Evolutionary conservation across 805 yeast species (phyloP).

Genomic region (Ogataea ganodermae): DNA sequence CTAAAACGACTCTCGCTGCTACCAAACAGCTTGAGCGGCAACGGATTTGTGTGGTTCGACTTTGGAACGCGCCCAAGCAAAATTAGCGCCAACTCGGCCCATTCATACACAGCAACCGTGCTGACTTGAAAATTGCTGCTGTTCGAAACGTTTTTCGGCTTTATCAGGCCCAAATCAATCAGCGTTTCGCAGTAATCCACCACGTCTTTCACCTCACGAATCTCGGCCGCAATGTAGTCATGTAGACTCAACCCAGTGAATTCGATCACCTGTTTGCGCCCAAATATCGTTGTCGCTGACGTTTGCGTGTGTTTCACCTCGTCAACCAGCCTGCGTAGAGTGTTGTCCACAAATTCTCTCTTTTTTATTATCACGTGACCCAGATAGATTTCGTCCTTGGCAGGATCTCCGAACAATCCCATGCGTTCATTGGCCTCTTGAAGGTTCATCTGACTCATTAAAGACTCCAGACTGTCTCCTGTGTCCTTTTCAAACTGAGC

Average conservation of each 20-base stretch:
- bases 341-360: conserved; percentile 7
- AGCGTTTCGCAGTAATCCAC: conserved; percentile 15
- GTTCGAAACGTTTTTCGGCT: conserved; percentile 18
- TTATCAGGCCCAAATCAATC: conserved; percentile 14
- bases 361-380: conserved; percentile 12
- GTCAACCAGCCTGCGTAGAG: conserved; percentile 7
- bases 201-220: conserved; percentile 8
- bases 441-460: conserved; percentile 3
- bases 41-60: conserved; percentile 4
- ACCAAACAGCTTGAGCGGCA: conserved; percentile 9
- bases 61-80: conserved; percentile 12
- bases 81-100: conserved; percentile 19
- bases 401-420: conserved; percentile 21
- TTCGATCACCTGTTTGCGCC: conserved; percentile 10
- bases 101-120: conserved; percentile 17
- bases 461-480: conserved; percentile 2
- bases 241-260: conserved; percentile 18
- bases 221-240: conserved; percentile 5
- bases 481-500: conserved; percentile 19
- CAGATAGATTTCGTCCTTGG: conserved; percentile 13
- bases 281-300: conserved; percentile 7
- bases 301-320: conserved; percentile 7
- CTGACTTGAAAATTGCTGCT: conserved; percentile 17
- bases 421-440: conserved; percentile 10
- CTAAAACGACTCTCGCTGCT: conserved; percentile 3